A percentile compares a stretch with the other conserved stretches of the same genome.
phyloP scores from a whole-genome alignment of 352 stramenopile genomes.

The Globisporangium paroecandrum region DNA sequence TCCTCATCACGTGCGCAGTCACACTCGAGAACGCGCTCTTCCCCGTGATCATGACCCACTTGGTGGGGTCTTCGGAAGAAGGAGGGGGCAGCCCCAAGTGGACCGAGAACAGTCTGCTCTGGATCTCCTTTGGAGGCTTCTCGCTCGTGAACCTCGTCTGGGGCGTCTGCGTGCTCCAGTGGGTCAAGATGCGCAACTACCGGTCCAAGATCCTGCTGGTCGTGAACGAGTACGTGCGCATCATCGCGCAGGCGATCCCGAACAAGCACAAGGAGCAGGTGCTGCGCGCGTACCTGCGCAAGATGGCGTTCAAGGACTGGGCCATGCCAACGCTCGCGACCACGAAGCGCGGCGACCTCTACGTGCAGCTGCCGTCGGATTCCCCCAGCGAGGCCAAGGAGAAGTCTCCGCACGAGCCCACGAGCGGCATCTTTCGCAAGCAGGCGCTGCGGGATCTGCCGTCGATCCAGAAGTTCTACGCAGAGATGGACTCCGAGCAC shows the following conservation, averaged over 20 bases:
- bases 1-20: slow-evolving; percentile 47
- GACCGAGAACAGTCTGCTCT: slow-evolving; percentile 17
- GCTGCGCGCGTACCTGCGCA: slow-evolving; percentile 20
- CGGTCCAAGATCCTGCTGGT: slow-evolving; percentile 13
- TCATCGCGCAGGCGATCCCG: slow-evolving; percentile 20
- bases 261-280: slow-evolving; percentile 14
- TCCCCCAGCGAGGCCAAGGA: slow-evolving; percentile 15
- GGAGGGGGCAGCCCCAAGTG: neutral
- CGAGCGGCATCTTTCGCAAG: slow-evolving; percentile 21
- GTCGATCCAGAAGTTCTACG: slow-evolving; percentile 22
- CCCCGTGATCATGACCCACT: slow-evolving; percentile 8
- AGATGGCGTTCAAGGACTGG: slow-evolving; percentile 11
- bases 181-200: slow-evolving; percentile 22
- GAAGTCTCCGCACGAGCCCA: slow-evolving; percentile 16
- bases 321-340: slow-evolving; percentile 15
- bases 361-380: slow-evolving; percentile 21
- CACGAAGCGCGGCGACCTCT: slow-evolving; percentile 19
- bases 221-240: slow-evolving; percentile 25
- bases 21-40: slow-evolving; percentile 60
- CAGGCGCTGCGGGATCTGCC: slow-evolving; percentile 18
- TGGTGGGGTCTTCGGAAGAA: neutral
- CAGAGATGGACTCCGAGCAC: slow-evolving; percentile 3
- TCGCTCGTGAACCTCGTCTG: slow-evolving; percentile 30
- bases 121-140: slow-evolving; percentile 22
- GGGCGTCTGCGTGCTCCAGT: slow-evolving; percentile 16